Conservation (phyloP, 2,329 filamentous ascomycete genomes). For the Cladophialophora chaetospira region DNA sequence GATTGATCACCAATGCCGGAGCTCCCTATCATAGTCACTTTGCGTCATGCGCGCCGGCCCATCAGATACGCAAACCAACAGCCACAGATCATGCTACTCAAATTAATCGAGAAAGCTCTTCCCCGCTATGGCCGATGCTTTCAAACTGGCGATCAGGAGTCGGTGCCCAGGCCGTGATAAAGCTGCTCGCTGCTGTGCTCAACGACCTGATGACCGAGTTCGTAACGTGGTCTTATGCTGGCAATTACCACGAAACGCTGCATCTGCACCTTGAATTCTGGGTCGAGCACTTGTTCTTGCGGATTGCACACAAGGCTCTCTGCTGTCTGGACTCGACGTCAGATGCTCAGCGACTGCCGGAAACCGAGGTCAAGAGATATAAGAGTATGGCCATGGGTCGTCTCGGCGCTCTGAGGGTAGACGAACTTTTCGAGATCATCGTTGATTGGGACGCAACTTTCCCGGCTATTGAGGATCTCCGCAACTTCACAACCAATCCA, state of each 20-base stretch:
- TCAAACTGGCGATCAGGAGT: constrained; percentile 37
- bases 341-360: constrained; percentile 35
- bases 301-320: constrained; percentile 52
- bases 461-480: constrained; percentile 63
- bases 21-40: constrained; percentile 24
- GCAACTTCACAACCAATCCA: constrained; percentile 56
- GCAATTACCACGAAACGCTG: constrained; percentile 56
- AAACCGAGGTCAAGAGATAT: constrained; percentile 55
- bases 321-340: constrained; percentile 11
- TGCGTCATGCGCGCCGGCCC: constrained; percentile 14
- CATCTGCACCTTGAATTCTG: constrained; percentile 56
- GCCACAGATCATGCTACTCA: constrained; percentile 16
- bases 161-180: constrained; percentile 57
- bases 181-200: constrained; percentile 61
- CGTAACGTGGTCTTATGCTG: constrained; percentile 58
- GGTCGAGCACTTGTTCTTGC: constrained; percentile 57
- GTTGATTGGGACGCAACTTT: constrained; percentile 61
- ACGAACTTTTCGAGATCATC: constrained; percentile 63
- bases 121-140: constrained; percentile 22
- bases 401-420: constrained; percentile 58
- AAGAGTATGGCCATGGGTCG: constrained; percentile 57
- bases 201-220: constrained; percentile 59
- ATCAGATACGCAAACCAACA: constrained; percentile 23
- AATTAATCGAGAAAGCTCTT: constrained; percentile 11
- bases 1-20: constrained; percentile 4